These are phyloP conservation scores for Colletotrichum sp. DNA, from an alignment of 2,329 filamentous ascomycete species.

Conservation along the genomic window DNA sequence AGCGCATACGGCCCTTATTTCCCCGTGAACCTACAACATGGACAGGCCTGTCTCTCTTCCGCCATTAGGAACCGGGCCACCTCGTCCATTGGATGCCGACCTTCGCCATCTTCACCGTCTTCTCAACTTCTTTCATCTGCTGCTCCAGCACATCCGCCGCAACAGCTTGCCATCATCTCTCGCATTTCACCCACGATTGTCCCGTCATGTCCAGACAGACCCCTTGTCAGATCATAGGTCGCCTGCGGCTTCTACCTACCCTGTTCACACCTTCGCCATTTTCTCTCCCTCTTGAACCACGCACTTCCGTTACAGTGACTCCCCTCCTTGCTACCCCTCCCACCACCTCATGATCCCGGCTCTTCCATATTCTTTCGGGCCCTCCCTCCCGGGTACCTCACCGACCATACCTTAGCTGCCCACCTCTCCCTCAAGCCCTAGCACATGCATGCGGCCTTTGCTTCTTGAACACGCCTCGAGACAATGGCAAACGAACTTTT, in stretches of 20 bases:
- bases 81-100: background rate
- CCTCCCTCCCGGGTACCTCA: constrained; percentile 14
- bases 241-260: background rate
- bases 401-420: background rate
- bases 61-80: background rate
- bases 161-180: constrained; percentile 10
- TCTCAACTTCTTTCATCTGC: background rate
- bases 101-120: background rate
- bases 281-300: background rate
- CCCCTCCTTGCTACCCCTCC: background rate
- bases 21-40: background rate
- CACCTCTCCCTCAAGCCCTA: background rate
- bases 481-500: background rate
- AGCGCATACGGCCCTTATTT: background rate
- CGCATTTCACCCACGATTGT: constrained; percentile 10
- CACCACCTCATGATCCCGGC: background rate
- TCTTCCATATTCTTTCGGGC: constrained; percentile 7
- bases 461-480: background rate
- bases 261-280: constrained; percentile 6
- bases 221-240: constrained; percentile 3
- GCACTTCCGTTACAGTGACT: constrained; percentile 1
- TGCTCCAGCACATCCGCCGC: background rate
- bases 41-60: background rate
- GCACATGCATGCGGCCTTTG: constrained; percentile 2
- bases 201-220: background rate